Conservation (phyloP, 1,284 basidiomycete genomes). For the Ustilago esculenta region DNA sequence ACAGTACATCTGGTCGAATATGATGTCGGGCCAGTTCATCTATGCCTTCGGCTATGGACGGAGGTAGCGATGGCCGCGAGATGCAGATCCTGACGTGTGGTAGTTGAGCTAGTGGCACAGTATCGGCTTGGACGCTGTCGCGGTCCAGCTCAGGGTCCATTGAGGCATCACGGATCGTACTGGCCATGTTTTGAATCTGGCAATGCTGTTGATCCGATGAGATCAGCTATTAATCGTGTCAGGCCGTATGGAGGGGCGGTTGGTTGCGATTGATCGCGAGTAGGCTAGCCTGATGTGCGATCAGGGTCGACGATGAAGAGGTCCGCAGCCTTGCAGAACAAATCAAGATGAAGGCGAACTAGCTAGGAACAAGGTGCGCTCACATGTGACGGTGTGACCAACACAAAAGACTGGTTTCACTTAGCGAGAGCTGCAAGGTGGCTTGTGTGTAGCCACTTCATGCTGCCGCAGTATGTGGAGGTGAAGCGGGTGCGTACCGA, state of each 20-base stretch:
- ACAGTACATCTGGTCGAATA: conserved; percentile 22
- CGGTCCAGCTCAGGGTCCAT: conserved; percentile 23
- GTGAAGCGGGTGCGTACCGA: too few species aligned
- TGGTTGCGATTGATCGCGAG: too few species aligned
- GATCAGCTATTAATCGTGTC: background rate
- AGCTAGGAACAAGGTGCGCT: too few species aligned
- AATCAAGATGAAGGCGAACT: too few species aligned
- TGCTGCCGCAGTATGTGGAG: conserved; percentile 4
- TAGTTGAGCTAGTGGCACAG: conserved; percentile 14
- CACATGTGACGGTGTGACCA: too few species aligned
- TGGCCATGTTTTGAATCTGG: conserved; percentile 4
- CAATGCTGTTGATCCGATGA: background rate
- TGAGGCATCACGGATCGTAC: conserved; percentile 20
- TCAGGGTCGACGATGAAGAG: too few species aligned
- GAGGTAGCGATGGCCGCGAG: conserved; percentile 9
- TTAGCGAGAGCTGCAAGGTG: background rate
- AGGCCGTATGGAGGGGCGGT: too few species aligned
- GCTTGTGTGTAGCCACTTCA: background rate
- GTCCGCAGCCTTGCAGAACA: too few species aligned
- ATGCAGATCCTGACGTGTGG: conserved; percentile 28
- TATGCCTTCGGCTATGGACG: conserved; percentile 10
- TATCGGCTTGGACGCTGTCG: conserved; percentile 7
- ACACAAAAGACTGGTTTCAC: too few species aligned
- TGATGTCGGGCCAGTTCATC: conserved; percentile 22
- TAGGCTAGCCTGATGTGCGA: too few species aligned